Evolutionary conservation across 2,329 filamentous ascomycete species (phyloP).

Genomic region (Fusarium haematococcum): DNA sequence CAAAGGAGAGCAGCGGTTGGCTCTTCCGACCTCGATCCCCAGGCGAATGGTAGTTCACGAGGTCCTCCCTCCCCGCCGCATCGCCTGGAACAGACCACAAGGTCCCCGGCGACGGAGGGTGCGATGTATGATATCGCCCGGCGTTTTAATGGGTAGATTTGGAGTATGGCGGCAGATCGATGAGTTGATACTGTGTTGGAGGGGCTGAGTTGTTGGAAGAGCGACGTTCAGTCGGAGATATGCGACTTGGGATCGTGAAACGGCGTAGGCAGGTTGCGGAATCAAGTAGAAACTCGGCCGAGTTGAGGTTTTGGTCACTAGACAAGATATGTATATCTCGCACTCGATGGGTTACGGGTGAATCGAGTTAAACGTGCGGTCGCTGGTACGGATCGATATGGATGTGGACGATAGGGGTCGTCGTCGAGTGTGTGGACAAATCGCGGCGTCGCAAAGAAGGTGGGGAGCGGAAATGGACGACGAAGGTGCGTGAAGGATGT

Average conservation of each 20-base stretch:
- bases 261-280: constrained; percentile 7
- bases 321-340: not conserved
- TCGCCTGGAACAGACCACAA: constrained; percentile 53
- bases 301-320: not conserved
- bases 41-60: constrained; percentile 49
- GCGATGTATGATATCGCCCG: constrained; percentile 33
- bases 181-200: not conserved
- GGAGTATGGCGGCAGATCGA: not conserved
- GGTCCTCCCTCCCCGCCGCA: constrained; percentile 58
- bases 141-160: not conserved
- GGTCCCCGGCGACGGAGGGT: constrained; percentile 33
- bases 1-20: constrained; percentile 10
- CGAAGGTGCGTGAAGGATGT: not conserved
- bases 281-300: not conserved
- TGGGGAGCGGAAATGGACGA: constrained; percentile 10
- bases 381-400: not conserved
- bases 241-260: constrained; percentile 6
- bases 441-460: constrained; percentile 32
- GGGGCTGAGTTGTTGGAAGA: not conserved
- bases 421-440: constrained; percentile 17
- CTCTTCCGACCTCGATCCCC: constrained; percentile 50
- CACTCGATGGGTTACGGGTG: not conserved
- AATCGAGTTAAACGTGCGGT: not conserved
- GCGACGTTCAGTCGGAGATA: not conserved
- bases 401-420: constrained; percentile 21